Percentiles rank a stretch among this genome's conserved stretches.
Evolutionary conservation across 2,329 filamentous ascomycete species (phyloP).

Genomic region (Chalara sp.): DNA sequence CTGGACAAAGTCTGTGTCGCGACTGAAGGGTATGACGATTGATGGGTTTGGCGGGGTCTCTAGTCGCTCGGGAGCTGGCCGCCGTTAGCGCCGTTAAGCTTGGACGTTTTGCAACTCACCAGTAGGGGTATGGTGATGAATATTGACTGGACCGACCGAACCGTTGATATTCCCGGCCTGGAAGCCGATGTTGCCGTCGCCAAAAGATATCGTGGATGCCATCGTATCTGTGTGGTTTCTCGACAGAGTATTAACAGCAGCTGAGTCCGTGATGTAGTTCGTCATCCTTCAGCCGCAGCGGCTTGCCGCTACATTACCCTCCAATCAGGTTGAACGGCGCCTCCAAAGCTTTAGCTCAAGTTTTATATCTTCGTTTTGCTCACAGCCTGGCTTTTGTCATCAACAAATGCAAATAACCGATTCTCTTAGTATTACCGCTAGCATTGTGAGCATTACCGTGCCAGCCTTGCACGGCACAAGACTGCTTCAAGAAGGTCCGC

Average conservation of each 20-base stretch:
- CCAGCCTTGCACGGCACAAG: constrained; percentile 25
- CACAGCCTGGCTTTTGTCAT: background rate
- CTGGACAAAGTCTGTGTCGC: background rate
- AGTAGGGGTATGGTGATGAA: background rate
- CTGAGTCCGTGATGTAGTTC: background rate
- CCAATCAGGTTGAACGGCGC: background rate
- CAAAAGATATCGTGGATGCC: background rate
- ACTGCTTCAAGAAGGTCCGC: constrained; percentile 27
- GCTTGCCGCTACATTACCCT: background rate
- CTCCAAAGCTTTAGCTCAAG: background rate
- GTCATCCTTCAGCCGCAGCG: background rate
- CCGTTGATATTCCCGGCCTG: background rate
- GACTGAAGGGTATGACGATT: background rate
- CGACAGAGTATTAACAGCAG: background rate
- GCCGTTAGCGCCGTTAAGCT: background rate
- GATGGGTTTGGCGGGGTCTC: background rate
- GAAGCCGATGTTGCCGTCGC: background rate
- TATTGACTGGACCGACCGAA: background rate
- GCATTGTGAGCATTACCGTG: constrained; percentile 24
- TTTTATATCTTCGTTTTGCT: background rate
- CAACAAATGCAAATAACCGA: constrained; percentile 9
- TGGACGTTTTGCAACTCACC: background rate
- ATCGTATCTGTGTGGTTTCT: background rate
- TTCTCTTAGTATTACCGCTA: constrained; percentile 27
- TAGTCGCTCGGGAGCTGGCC: background rate